Evolutionary conservation across 192 early-diverging fungal species (phyloP), one percentile per base, ranked within the genome.

Genomic region (Coemansia sp.): DNA sequence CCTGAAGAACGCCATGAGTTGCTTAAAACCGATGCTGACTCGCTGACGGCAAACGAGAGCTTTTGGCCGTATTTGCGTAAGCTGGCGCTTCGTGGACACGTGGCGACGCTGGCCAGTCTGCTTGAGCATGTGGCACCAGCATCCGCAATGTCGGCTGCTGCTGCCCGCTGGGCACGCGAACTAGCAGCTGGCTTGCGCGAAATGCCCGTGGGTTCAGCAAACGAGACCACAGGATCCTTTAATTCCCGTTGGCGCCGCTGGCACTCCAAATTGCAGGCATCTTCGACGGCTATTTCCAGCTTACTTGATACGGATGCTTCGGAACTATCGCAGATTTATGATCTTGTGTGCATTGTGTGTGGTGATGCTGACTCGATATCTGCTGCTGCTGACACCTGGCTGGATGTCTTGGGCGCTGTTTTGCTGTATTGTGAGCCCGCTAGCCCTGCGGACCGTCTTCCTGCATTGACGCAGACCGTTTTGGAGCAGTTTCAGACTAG

Each of bases 401-500:
- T 79, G 45, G 82, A 86, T 23, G 59, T 79, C 2, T 47, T 86
- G 26, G 77, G 79, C 0, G 82, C 80, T 14, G 62, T 70, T 5
- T 57, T 82, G 3, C 55, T 83, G 46, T 86, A 82, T 39, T 72
- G 72, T 18, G 75, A 81, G 23, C 82, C 84, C 13, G 65, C 77
- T 47, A 55, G 63, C 36, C 48, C 70, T 59, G 50, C 53, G 45
- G 52, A 62, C 28, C 56, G 76, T 38, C 50, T 74, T 36, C 59
- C 71, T 15, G 50, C 35, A 0, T 41, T 76, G 47, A 54, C 52
- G 7, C 46, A 48, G 20, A 35, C 38, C 1, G 50, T 63, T 1
- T 35, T 54, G 28, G 60, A 76, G 42, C 56, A 69, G 53, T 76
- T 65, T 49, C 55, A 65, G 39, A 18, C 53, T n/a, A 18, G 46